Base-by-base conservation (phyloP, 106 monocot genomes). In the Platanthera zijinensis region DNA sequence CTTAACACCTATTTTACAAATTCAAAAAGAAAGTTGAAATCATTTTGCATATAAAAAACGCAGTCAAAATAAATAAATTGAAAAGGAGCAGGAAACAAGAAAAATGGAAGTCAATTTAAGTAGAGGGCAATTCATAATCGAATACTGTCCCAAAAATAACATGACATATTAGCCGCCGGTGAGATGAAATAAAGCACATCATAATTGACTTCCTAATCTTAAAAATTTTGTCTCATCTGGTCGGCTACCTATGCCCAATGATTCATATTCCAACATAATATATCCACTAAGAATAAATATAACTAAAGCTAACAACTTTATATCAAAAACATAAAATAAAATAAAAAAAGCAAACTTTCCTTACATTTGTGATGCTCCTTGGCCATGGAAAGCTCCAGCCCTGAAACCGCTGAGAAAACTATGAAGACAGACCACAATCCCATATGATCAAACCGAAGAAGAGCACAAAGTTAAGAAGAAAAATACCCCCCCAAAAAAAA, bases 351-450 rank as follows among this genome's bases (percentile, higher is more conserved):
- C 25, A 25, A 25, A 25, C 25, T 25, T 25, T 25, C 25, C 25
- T 25, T 25, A 96, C 96, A 96, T 84, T 87, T 89, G 59, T 96
- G 96, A 30, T 91, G 90, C 76, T 96, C 89, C 86, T 83, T 93
- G 15, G 89, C 84, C 90, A 93, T 86, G 0, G 93, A 91, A 74
- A 96, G 87, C 74, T 96, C 96, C 28, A 96, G 84, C 25, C 96
- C 96, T 18, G 96, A 96, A 39, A 96, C 90, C 3, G 96, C 96
- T 17, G 96, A 93, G 75, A 93, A 96, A 68, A 96, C 96, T 96
- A 88, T 50, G 50, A 72, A 72, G 19, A 72, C 10, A 72, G 19
- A 72, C 10, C n/a, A 75, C 15, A 57, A 76, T 76, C 18, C 17
- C 11, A 57, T 14, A 75, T 15, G 11, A 56, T 75, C 5, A 53